phyloP scores from a whole-genome alignment of 2,329 filamentous ascomycete species.

The Ceratocystis cubensis region DNA sequence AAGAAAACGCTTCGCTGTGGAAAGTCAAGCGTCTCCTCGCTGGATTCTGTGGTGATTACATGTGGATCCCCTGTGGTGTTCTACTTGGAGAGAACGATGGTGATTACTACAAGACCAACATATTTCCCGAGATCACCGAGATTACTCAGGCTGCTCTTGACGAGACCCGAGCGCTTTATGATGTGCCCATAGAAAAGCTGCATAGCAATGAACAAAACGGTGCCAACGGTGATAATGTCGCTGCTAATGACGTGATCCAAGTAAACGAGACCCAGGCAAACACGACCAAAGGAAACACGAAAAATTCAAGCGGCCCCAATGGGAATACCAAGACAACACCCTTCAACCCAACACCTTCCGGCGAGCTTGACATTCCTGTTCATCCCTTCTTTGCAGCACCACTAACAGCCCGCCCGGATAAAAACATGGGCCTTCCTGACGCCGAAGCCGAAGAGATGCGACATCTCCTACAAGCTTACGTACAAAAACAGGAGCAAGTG shows the following conservation, averaged over 20 bases:
- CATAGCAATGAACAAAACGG: background rate
- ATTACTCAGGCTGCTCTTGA: constrained; percentile 22
- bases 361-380: constrained; percentile 36
- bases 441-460: constrained; percentile 68
- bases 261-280: background rate
- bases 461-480: constrained; percentile 58
- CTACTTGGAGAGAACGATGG: constrained; percentile 46
- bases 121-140: constrained; percentile 31
- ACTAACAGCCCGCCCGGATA: constrained; percentile 47
- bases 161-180: constrained; percentile 14
- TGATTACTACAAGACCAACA: constrained; percentile 41
- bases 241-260: background rate
- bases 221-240: background rate
- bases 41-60: constrained; percentile 61
- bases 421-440: constrained; percentile 58
- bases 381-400: constrained; percentile 66
- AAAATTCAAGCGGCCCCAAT: background rate
- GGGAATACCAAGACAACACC: background rate
- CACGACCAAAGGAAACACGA: background rate
- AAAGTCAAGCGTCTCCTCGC: constrained; percentile 62
- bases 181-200: background rate
- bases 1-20: constrained; percentile 61
- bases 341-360: background rate
- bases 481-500: constrained; percentile 78
- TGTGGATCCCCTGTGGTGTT: constrained; percentile 49